These are phyloP conservation scores for Nitzschia palea DNA, from an alignment of 108 stramenopile species.

Conservation along the genomic window DNA sequence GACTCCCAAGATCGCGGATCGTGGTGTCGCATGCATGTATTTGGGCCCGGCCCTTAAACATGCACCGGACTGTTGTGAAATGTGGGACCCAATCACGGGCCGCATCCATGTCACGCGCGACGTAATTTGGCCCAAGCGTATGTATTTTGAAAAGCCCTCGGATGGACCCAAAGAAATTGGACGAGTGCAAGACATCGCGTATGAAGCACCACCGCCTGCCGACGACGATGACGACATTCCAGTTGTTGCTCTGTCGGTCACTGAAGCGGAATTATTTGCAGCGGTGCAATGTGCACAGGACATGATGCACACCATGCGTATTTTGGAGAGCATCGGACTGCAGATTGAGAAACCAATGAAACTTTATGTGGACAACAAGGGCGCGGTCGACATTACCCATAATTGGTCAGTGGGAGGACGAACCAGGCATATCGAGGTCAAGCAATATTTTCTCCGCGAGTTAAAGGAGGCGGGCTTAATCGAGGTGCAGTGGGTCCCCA, in stretches of 20 bases:
- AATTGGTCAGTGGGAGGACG: constrained; percentile 1
- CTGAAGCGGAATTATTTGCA: constrained; percentile 15
- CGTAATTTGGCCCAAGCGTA: constrained; percentile 31
- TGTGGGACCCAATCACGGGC: constrained; percentile 25
- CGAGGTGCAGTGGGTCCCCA: neutral
- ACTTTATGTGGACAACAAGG: constrained; percentile 35
- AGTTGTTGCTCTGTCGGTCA: neutral
- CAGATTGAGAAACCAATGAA: constrained; percentile 25
- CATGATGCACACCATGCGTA: constrained; percentile 3
- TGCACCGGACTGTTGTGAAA: constrained; percentile 19
- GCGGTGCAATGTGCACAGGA: too few relatives aligned
- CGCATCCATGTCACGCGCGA: constrained; percentile 27
- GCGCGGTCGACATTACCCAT: constrained; percentile 14
- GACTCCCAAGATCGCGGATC: too few relatives aligned
- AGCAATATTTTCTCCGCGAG: neutral
- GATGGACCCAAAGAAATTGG: constrained; percentile 1
- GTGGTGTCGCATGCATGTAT: constrained; percentile 24
- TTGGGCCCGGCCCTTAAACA: constrained; percentile 20
- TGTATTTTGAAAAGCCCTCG: constrained; percentile 13
- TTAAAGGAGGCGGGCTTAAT: neutral
- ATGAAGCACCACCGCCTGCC: too few relatives aligned
- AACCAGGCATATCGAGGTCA: constrained; percentile 10
- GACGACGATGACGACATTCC: too few relatives aligned
- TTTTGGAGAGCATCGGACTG: constrained; percentile 8
- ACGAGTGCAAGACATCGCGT: neutral